Conservation (phyloP, 2,329 filamentous ascomycete genomes). For the Verticillium dahliae region DNA sequence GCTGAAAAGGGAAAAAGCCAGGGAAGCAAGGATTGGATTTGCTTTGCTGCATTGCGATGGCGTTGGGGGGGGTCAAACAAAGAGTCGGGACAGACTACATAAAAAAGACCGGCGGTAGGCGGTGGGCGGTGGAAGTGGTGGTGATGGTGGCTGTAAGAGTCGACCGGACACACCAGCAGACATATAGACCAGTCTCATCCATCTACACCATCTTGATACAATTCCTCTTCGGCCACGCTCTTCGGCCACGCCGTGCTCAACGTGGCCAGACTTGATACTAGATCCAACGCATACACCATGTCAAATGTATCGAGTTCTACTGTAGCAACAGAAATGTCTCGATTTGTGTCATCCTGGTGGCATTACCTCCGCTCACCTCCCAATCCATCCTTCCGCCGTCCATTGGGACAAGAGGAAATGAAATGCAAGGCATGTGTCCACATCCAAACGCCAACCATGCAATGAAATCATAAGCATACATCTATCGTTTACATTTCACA, state of each 20-base stretch:
- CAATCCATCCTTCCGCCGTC: not conserved
- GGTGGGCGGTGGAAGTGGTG: no score
- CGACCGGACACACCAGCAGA: not conserved
- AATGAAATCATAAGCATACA: not conserved
- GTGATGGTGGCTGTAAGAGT: not conserved
- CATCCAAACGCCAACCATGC: not conserved
- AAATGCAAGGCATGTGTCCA: not conserved
- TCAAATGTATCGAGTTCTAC: no score
- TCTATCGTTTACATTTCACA: not conserved
- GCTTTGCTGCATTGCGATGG: conserved; percentile 33
- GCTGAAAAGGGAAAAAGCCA: not conserved
- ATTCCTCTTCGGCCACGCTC: no score
- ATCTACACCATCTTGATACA: no score
- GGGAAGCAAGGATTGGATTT: conserved; percentile 2
- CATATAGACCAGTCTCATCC: no score
- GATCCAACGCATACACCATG: no score
- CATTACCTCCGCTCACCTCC: not conserved
- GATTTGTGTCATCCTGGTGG: not conserved
- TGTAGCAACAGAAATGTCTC: not conserved
- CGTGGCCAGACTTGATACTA: no score
- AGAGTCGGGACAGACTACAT: conserved; percentile 4
- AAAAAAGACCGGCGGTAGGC: conserved; percentile 2
- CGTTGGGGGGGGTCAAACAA: conserved; percentile 18
- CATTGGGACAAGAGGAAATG: not conserved
- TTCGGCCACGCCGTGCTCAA: no score